A percentile compares a stretch with the other conserved stretches of the same genome.
Evolutionary conservation across 495 filamentous ascomycete genomes (phyloP).

Genomic region (Collariella sp.): DNA sequence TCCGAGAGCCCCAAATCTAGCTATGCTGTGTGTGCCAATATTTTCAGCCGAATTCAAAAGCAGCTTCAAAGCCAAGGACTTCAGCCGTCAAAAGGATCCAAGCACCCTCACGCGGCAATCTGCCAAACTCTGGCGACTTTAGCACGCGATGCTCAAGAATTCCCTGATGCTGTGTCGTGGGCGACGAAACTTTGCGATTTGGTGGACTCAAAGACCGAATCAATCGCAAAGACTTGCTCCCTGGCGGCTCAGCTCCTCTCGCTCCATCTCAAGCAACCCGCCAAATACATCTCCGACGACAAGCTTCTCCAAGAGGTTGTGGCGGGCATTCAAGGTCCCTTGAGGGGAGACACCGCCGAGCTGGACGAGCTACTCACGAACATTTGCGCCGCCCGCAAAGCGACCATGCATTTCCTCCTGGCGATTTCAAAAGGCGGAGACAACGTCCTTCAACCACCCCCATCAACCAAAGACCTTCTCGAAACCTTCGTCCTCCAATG

Average conservation of each 20-base stretch:
- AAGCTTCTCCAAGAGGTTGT: conserved; percentile 40
- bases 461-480: conserved; percentile 24
- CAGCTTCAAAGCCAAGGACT: conserved; percentile 22
- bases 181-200: conserved; percentile 29
- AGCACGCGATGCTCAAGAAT: conserved; percentile 38
- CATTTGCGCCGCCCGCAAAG: conserved; percentile 54
- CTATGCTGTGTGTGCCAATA: conserved; percentile 27
- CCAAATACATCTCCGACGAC: conserved; percentile 28
- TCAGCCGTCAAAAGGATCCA: conserved; percentile 20
- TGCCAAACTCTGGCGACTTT: conserved; percentile 33
- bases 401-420: conserved; percentile 46
- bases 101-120: conserved; percentile 28
- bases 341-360: conserved; percentile 55
- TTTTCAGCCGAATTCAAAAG: conserved; percentile 19
- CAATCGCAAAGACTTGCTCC: conserved; percentile 36
- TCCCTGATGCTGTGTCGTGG: conserved; percentile 44
- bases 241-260: conserved; percentile 38
- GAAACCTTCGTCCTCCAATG: conserved; percentile 44
- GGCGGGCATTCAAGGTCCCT: conserved; percentile 44
- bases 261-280: conserved; percentile 33
- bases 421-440: conserved; percentile 7
- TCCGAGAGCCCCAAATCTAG: conserved; percentile 33
- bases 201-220: conserved; percentile 30
- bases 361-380: conserved; percentile 63
- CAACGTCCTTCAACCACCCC: conserved; percentile 1